These are phyloP conservation scores for Diaporthe sp. DNA, from an alignment of 2,329 filamentous ascomycete genomes.

Conservation along the genomic window DNA sequence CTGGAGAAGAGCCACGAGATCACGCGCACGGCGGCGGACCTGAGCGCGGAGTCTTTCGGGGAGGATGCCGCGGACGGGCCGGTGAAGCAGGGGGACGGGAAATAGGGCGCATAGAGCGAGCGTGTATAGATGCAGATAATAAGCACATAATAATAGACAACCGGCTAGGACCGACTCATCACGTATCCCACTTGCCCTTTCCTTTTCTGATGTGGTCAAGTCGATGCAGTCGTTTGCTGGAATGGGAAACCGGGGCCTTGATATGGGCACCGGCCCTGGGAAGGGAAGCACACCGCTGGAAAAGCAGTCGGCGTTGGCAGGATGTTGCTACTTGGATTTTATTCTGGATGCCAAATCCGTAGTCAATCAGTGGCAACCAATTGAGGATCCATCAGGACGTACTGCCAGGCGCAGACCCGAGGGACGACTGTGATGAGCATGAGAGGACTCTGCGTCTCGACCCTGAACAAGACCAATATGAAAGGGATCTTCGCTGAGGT, in stretches of 20 bases:
- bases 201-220: neutral
- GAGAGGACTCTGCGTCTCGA: no score
- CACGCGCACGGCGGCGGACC: constrained; percentile 25
- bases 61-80: neutral
- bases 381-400: no score
- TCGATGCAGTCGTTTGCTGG: neutral
- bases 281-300: neutral
- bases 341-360: no score
- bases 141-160: constrained; percentile 2
- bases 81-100: neutral
- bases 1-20: constrained; percentile 49
- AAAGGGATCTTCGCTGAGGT: neutral
- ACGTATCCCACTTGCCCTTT: neutral
- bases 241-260: fast-evolving
- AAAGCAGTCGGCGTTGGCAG: neutral
- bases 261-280: neutral
- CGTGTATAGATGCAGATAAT: neutral
- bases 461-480: neutral
- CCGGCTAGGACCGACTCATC: neutral
- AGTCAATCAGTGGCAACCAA: neutral
- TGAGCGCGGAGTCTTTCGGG: neutral
- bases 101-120: neutral
- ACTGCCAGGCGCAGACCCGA: neutral
- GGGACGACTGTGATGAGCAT: no score
- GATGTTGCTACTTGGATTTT: no score